Percentiles rank a stretch among this genome's conserved stretches.
Conservation (phyloP, 495 filamentous ascomycete genomes). For the Xylaria longipes region DNA sequence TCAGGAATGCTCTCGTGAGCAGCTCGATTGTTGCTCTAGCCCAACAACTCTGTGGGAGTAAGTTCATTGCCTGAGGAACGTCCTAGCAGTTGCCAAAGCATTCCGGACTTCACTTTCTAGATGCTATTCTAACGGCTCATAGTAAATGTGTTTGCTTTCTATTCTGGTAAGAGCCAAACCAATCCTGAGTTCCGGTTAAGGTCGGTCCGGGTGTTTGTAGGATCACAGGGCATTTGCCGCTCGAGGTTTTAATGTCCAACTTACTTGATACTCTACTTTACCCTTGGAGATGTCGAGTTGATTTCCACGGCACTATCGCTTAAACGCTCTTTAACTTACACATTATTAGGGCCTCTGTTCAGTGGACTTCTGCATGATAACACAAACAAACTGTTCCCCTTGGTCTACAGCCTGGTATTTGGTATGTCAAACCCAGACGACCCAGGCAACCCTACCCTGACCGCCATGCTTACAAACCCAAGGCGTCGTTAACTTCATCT, state of each 20-base stretch:
- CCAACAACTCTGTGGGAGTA: slow-evolving; percentile 45
- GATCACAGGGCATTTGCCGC: background rate
- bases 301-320: background rate
- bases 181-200: background rate
- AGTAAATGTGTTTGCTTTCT: slow-evolving; percentile 44
- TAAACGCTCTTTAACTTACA: background rate
- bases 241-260: background rate
- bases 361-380: slow-evolving; percentile 18
- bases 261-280: background rate
- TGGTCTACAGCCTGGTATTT: slow-evolving; percentile 36
- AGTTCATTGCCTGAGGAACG: slow-evolving; percentile 15
- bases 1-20: slow-evolving; percentile 40
- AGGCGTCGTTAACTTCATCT: slow-evolving; percentile 74
- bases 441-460: background rate
- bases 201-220: background rate
- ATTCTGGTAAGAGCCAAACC: slow-evolving; percentile 34
- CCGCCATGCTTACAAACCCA: background rate
- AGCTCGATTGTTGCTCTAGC: slow-evolving; percentile 37
- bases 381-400: slow-evolving; percentile 18
- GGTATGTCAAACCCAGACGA: slow-evolving; percentile 26
- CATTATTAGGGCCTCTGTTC: slow-evolving; percentile 30
- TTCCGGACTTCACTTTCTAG: background rate
- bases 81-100: background rate
- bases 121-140: background rate
- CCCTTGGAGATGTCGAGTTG: background rate